Base-by-base conservation (phyloP, 257 asterid genomes). In the Fraxinus cuspidata region DNA sequence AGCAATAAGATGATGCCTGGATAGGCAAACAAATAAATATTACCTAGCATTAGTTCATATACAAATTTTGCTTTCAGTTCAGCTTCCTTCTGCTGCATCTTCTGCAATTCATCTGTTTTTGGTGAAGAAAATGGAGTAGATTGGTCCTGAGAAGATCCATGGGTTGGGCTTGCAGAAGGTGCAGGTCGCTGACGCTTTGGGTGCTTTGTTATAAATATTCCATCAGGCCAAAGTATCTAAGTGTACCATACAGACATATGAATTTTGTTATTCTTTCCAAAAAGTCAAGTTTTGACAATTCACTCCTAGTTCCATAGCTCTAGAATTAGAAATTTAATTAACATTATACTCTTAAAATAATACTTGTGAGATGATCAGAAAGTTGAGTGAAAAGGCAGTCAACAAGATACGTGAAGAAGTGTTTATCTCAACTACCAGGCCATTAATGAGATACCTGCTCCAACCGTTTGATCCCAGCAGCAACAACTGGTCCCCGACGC, bases 401-500 rank as follows among this genome's bases (percentile, higher is more conserved):
- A 78, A 72, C 60, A 27, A 6, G 66, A 47, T 35, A 78, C 7
- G 25, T 65, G 76, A 51, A 70, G 40, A 69, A 78, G 31, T 49
- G 29, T 68, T 32, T 40, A 19, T 32, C 16, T 31, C 40, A 60
- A 31, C 72, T 19, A 82, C 18, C 70, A 75, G 53, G 81, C 31
- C 71, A 53, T 76, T 44, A 72, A 63, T 58, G 31, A 74, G 63
- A 83, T 84, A 89, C 99, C 97, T 90, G 96, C 91, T 96, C 99
- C 81, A 96, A 80, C 73, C 94, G 89, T 81, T 72, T 82, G 82
- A 96, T 88, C 68, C 97, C 98, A 79, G 96, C 82, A 80, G 99
- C 99, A 85, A 96, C 90, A 34, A 92, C 91, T 70, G 99, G 85
- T 21, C 97, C 97, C 88, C 86, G 88, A 15, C 97, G 94, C 75